phyloP scores from a whole-genome alignment of 1,284 basidiomycete species.

The Sanghuangporus weigelae region DNA sequence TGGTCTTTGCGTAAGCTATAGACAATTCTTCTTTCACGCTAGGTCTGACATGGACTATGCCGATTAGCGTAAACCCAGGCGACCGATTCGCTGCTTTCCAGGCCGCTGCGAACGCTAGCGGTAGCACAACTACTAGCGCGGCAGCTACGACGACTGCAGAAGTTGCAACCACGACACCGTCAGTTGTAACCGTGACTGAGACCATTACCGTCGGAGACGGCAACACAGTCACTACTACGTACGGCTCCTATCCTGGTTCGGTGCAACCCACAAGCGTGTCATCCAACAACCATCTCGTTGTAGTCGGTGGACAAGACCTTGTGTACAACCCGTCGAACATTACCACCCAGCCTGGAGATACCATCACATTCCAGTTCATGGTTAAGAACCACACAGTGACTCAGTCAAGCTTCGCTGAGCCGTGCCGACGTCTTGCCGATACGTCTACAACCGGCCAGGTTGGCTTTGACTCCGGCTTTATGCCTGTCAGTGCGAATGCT shows the following conservation, averaged over 20 bases:
- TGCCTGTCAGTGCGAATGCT: constrained; percentile 41
- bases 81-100: constrained; percentile 48
- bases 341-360: constrained; percentile 50
- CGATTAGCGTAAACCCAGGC: constrained; percentile 43
- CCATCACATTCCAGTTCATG: constrained; percentile 54
- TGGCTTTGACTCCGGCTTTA: constrained; percentile 61
- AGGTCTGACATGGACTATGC: neutral
- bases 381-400: constrained; percentile 46
- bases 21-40: neutral
- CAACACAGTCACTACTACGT: constrained; percentile 16
- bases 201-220: constrained; percentile 15
- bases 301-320: constrained; percentile 12
- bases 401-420: constrained; percentile 50
- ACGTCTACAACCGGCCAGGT: constrained; percentile 43
- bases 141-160: constrained; percentile 16
- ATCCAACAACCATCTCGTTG: constrained; percentile 8
- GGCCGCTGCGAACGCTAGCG: constrained; percentile 38
- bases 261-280: constrained; percentile 11
- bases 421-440: constrained; percentile 44
- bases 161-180: constrained; percentile 5
- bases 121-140: constrained; percentile 20
- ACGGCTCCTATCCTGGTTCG: constrained; percentile 18
- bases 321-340: constrained; percentile 44
- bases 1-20: constrained; percentile 47
- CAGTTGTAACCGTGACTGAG: constrained; percentile 16